Evolutionary conservation across 2,329 filamentous ascomycete genomes (phyloP), one percentile per base, ranked within the genome.

Genomic region (Cladobotryum protrusum): DNA sequence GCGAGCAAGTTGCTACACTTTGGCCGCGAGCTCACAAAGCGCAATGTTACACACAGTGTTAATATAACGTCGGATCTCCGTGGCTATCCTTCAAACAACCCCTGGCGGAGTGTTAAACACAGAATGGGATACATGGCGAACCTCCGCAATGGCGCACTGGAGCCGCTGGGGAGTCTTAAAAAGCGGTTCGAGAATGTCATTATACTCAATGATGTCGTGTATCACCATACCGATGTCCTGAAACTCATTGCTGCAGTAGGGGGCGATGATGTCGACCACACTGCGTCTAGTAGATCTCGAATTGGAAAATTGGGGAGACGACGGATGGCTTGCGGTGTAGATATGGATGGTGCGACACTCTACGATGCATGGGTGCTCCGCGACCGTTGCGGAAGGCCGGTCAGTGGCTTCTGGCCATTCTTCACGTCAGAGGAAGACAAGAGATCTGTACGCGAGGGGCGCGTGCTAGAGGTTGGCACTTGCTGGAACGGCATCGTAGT

Each of bases 401-500:
- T 46, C 9, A 52, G 50, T n/a, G 50, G 50, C 15, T 52, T 52
- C 19, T 52, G 50, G 50, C 50, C 50, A 37, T 52, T 52, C 24
- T 52, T 52, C 36, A 42, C 47, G 18, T 40, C 50, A 17, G 36
- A 50, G 33, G 34, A 45, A 29, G 50, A 52, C 43, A 46, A 43
- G 35, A 41, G 20, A 13, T 20, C 50, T 12, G 50, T 52, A 15
- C 50, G 50, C 39, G 39, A 47, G 36, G 39, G 39, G 11, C 47
- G 43, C n/a, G 47, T 50, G 9, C 20, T 52, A 7, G 47, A 52
- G 9, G 50, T 52, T 9, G 47, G 47, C 33, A 52, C 50, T 17
- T 52, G 50, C 12, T 52, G 50, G 50, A 52, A 52, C 37, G 50
- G 50, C 33, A 49, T 52, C 47, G 50, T 52, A 33, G 50, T 52